Evolutionary conservation across 2,329 filamentous ascomycete genomes (phyloP).

Genomic region (Diplodia sapinea): DNA sequence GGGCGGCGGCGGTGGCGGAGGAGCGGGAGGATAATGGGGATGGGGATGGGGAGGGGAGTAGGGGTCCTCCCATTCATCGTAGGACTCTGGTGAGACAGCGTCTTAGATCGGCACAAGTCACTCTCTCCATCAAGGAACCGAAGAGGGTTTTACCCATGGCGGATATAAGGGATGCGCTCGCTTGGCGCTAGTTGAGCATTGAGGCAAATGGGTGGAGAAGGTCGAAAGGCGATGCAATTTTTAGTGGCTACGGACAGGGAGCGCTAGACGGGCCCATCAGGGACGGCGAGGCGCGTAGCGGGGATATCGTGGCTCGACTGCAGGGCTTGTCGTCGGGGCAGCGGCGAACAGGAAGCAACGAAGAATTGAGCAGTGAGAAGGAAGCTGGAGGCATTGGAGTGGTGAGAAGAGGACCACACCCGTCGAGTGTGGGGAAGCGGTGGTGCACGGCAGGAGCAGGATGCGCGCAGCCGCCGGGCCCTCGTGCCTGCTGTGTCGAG

Average conservation of each 20-base stretch:
- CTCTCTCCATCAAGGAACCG: background rate
- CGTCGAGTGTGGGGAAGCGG: constrained; percentile 11
- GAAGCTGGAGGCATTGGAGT: background rate
- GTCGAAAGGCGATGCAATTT: background rate
- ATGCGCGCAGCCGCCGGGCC: constrained; percentile 16
- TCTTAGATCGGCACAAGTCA: constrained; percentile 21
- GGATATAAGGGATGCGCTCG: constrained; percentile 16
- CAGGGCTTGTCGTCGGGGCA: constrained; percentile 2
- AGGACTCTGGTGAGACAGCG: constrained; percentile 10
- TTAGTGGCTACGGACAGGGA: constrained; percentile 13
- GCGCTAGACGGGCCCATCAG: constrained; percentile 8
- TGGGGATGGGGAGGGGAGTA: background rate
- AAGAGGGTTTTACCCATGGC: constrained; percentile 18
- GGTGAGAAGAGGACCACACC: background rate
- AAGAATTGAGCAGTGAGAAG: background rate
- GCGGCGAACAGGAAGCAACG: background rate
- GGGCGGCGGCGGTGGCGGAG: background rate
- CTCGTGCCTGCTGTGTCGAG: constrained; percentile 5
- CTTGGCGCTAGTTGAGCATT: constrained; percentile 7
- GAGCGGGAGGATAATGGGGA: constrained; percentile 4
- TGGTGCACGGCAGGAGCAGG: constrained; percentile 10
- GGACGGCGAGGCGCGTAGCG: constrained; percentile 6
- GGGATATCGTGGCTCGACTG: constrained; percentile 24
- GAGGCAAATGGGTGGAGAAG: background rate
- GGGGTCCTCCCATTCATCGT: constrained; percentile 9